phyloP scores from a whole-genome alignment of 768 basidiomycete species.

The Russula compacta region DNA sequence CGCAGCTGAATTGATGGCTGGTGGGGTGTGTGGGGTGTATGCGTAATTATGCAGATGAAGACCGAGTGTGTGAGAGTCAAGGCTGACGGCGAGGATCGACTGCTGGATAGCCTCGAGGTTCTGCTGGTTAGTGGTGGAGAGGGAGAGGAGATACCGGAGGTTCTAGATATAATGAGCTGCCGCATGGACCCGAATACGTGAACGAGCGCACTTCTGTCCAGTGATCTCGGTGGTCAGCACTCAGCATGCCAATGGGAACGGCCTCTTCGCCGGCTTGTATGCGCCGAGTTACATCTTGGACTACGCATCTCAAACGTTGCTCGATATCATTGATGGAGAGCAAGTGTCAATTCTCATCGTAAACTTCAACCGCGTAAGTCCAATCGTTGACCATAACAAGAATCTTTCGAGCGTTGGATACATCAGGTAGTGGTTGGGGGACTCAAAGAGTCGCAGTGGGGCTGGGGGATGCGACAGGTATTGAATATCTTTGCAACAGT shows the following conservation, averaged over 20 bases:
- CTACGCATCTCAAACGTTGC: conserved; percentile 34
- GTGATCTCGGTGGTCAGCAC: conserved; percentile 68
- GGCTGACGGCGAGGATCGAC: conserved; percentile 71
- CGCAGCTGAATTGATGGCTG: conserved; percentile 15
- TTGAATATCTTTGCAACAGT: conserved; percentile 61
- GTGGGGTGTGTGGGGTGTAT: not conserved
- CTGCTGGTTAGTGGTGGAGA: conserved; percentile 56
- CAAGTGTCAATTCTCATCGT: conserved; percentile 30
- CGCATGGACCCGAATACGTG: not conserved
- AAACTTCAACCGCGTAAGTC: conserved; percentile 69
- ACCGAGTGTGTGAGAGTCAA: conserved; percentile 55
- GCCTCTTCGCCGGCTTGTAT: conserved; percentile 45
- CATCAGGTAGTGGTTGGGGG: conserved; percentile 34
- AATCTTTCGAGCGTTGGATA: conserved; percentile 47
- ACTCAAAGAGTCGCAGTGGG: conserved; percentile 57
- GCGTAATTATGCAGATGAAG: conserved; percentile 26
- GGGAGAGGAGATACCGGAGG: conserved; percentile 52
- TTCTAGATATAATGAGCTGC: conserved; percentile 40
- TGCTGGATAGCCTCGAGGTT: conserved; percentile 56
- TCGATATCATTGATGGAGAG: conserved; percentile 38
- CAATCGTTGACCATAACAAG: conserved; percentile 68
- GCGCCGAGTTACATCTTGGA: conserved; percentile 49
- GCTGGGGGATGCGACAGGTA: conserved; percentile 63
- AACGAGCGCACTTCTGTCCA: conserved; percentile 61
- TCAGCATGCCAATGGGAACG: conserved; percentile 59